phyloP scores from a whole-genome alignment of 345 rosid species.

The Pugionium cornutum region DNA sequence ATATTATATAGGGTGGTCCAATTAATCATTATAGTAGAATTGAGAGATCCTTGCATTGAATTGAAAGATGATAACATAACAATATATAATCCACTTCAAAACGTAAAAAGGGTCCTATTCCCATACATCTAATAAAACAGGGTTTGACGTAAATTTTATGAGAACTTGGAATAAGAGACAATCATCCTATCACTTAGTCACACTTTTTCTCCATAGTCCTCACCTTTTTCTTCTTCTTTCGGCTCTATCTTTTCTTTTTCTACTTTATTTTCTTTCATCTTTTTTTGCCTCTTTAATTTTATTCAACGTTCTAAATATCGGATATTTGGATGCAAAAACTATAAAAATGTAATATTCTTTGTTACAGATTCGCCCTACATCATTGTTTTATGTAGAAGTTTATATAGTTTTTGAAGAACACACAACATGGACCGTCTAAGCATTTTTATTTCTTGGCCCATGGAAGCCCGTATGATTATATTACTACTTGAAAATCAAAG shows the following conservation, averaged over 20 bases:
- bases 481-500: conserved; percentile 33
- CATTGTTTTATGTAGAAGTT: background rate
- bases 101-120: too few relatives aligned
- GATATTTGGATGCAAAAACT: conserved; percentile 4
- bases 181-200: conserved; percentile 36
- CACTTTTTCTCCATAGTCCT: conserved; percentile 25
- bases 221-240: conserved; percentile 32
- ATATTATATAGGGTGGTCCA: conserved; percentile 11
- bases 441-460: background rate
- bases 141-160: background rate
- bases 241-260: conserved; percentile 19
- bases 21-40: conserved; percentile 20
- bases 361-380: background rate
- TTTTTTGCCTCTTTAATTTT: conserved; percentile 5
- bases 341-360: background rate
- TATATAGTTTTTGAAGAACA: background rate
- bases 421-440: too few relatives aligned
- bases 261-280: conserved; percentile 19
- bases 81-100: too few relatives aligned
- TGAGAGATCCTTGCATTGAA: background rate
- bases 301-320: background rate
- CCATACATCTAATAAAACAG: too few relatives aligned
- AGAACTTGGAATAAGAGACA: conserved; percentile 29
- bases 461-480: conserved; percentile 14
- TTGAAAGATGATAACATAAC: background rate